phyloP scores from a whole-genome alignment of 2,329 filamentous ascomycete genomes.

The Tricladium varicosporioides region DNA sequence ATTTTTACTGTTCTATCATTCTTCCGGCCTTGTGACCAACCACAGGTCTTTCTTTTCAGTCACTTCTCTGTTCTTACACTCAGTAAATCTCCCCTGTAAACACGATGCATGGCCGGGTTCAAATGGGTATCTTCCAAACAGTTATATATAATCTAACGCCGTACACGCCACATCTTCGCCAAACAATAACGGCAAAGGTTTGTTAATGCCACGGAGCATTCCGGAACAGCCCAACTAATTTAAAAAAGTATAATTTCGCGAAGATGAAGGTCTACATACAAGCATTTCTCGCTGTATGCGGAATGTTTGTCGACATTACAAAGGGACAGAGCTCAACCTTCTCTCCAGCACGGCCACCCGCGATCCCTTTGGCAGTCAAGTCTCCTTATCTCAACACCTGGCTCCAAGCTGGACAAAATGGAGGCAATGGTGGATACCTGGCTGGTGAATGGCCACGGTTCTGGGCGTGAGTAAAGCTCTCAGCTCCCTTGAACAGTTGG shows the following conservation, averaged over 20 bases:
- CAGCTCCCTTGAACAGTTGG: background rate
- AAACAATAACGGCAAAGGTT: too few relatives aligned
- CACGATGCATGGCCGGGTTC: background rate
- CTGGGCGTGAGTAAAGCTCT: constrained; percentile 56
- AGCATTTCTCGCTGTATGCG: background rate
- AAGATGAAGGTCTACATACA: constrained; percentile 1
- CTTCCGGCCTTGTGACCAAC: constrained; percentile 2
- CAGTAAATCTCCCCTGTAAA: background rate
- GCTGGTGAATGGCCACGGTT: constrained; percentile 68
- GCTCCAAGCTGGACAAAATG: constrained; percentile 60
- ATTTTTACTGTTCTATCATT: background rate
- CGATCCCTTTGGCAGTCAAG: constrained; percentile 70
- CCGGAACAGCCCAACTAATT: background rate
- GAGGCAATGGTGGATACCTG: constrained; percentile 63
- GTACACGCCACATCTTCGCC: too few relatives aligned
- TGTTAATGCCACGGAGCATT: background rate
- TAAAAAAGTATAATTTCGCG: background rate
- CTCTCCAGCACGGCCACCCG: constrained; percentile 61
- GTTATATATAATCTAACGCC: too few relatives aligned
- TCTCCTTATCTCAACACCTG: constrained; percentile 74
- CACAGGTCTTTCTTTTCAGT: background rate
- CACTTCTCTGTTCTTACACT: background rate
- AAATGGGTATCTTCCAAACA: too few relatives aligned
- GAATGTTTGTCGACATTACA: constrained; percentile 6
- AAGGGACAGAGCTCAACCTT: constrained; percentile 49